A percentile compares a stretch with the other conserved stretches of the same genome.
Evolutionary conservation across 805 yeast genomes (phyloP).

Genomic region (Starmera quercuum): DNA sequence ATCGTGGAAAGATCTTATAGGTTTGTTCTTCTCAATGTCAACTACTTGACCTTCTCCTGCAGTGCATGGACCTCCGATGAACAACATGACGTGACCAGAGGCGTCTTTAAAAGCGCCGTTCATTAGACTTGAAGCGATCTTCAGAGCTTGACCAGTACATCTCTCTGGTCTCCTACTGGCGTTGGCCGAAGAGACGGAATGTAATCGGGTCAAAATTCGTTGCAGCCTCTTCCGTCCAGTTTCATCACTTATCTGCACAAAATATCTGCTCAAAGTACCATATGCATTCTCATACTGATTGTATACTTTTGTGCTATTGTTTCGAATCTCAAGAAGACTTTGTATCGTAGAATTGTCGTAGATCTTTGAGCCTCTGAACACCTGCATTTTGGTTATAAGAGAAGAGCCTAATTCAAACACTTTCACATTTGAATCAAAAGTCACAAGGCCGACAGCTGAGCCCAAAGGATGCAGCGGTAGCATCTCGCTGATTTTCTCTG

Average conservation of each 20-base stretch:
- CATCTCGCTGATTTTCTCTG: conserved; percentile 62
- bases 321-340: conserved; percentile 39
- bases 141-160: conserved; percentile 77
- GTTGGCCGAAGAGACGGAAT: too few relatives aligned
- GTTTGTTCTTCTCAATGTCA: conserved; percentile 79
- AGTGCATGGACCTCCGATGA: conserved; percentile 92
- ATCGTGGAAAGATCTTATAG: conserved; percentile 91
- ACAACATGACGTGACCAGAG: conserved; percentile 79
- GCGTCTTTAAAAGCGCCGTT: conserved; percentile 71
- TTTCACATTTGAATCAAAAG: conserved; percentile 80
- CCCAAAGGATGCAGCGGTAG: conserved; percentile 73
- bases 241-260: conserved; percentile 72
- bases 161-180: conserved; percentile 61
- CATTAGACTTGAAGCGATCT: conserved; percentile 47
- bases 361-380: conserved; percentile 79
- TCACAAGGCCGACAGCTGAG: conserved; percentile 72
- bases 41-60: conserved; percentile 89
- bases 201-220: too few relatives aligned
- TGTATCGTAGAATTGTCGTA: conserved; percentile 43
- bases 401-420: conserved; percentile 69
- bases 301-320: conserved; percentile 1
- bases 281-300: conserved; percentile 43
- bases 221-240: too few relatives aligned
- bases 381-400: conserved; percentile 58
- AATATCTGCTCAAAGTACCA: conserved; percentile 64